These are phyloP conservation scores for Gyrodon lividus DNA, from an alignment of 768 basidiomycete species.

Conservation along the genomic window DNA sequence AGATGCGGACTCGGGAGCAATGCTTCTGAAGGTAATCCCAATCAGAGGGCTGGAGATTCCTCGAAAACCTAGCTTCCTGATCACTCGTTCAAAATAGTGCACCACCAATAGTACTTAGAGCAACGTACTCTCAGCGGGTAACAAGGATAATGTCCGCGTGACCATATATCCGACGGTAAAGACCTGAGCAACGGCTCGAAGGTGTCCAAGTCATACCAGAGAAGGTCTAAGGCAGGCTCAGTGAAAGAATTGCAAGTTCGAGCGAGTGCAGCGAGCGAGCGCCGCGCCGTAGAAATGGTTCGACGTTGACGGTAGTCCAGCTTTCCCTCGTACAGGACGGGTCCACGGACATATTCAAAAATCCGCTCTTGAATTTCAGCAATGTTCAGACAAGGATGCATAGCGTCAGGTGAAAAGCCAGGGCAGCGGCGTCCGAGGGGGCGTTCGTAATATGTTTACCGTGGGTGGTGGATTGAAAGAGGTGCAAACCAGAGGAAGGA, in stretches of 20 bases:
- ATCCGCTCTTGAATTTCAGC: background rate
- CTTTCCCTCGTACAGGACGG: background rate
- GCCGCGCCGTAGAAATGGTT: background rate
- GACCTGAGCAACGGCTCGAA: slow-evolving; percentile 10
- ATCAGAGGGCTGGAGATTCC: background rate
- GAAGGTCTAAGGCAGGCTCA: slow-evolving; percentile 8
- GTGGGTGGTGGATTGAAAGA: background rate
- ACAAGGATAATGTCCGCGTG: background rate
- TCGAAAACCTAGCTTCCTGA: background rate
- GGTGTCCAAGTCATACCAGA: slow-evolving; percentile 13
- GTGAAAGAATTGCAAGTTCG: slow-evolving; percentile 16
- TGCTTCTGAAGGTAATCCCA: background rate
- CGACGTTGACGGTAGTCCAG: background rate
- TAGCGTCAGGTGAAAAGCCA: background rate
- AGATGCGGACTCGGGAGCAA: background rate
- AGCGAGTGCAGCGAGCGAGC: slow-evolving; percentile 10
- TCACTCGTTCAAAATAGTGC: background rate
- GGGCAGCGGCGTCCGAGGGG: background rate
- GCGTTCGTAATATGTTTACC: background rate
- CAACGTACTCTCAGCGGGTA: background rate
- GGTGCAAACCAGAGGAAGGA: background rate
- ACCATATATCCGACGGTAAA: background rate
- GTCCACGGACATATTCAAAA: background rate
- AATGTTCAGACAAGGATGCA: background rate
- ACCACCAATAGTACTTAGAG: background rate